phyloP scores from a whole-genome alignment of 495 filamentous ascomycete genomes.

The Tuber magnatum region DNA sequence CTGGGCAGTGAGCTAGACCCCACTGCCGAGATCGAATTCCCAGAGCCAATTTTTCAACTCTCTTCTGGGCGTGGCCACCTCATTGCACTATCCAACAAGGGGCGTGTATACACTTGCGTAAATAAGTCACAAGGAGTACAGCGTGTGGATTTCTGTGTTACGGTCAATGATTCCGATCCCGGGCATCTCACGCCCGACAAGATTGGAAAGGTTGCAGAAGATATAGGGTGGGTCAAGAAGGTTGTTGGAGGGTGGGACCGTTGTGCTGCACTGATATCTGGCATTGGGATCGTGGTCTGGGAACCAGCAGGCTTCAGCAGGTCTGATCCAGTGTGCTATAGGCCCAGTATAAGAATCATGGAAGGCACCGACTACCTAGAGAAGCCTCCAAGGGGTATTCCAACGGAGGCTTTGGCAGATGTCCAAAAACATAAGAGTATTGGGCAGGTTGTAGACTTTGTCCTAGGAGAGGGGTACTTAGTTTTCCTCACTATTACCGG shows the following conservation, averaged over 20 bases:
- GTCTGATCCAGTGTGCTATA: not conserved
- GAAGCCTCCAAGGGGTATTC: not conserved
- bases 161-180: not conserved
- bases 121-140: constrained; percentile 10
- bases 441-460: constrained; percentile 30
- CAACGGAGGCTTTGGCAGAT: not conserved
- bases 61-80: constrained; percentile 35
- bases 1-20: constrained; percentile 15
- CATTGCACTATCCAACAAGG: constrained; percentile 30
- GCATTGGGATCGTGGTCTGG: constrained; percentile 32
- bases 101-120: constrained; percentile 31
- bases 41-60: constrained; percentile 28
- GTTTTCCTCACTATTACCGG: constrained; percentile 34
- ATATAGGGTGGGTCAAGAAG: constrained; percentile 22
- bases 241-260: constrained; percentile 37
- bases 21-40: constrained; percentile 12
- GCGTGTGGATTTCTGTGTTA: constrained; percentile 16
- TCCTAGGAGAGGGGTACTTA: constrained; percentile 32
- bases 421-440: not conserved
- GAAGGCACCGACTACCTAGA: not conserved
- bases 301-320: constrained; percentile 2
- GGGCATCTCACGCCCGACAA: constrained; percentile 5
- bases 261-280: constrained; percentile 33
- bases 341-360: not conserved
- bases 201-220: constrained; percentile 12